Evolutionary conservation across 1,284 basidiomycete genomes (phyloP).

Genomic region (Fomitopsis pinicola): DNA sequence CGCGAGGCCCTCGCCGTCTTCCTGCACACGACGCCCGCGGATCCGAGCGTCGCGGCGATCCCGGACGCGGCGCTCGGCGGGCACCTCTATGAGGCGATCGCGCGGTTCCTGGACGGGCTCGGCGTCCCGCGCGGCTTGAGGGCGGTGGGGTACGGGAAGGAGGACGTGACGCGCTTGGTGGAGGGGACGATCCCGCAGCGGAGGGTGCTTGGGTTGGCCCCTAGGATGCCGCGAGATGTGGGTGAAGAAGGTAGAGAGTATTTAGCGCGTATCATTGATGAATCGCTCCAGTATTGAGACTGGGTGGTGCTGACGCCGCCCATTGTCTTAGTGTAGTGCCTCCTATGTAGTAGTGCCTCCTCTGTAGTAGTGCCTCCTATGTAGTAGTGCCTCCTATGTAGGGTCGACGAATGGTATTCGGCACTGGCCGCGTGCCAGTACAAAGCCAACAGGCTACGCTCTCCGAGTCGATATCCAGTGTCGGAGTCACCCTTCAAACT

Average conservation of each 20-base stretch:
- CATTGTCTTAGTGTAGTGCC: too few species aligned
- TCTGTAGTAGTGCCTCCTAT: too few species aligned
- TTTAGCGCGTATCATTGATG: slow-evolving; percentile 72
- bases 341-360: too few species aligned
- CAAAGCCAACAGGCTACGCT: too few species aligned
- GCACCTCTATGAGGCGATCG: slow-evolving; percentile 86
- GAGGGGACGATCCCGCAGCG: slow-evolving; percentile 87
- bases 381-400: too few species aligned
- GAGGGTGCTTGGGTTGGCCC: slow-evolving; percentile 83
- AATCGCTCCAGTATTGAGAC: slow-evolving; percentile 66
- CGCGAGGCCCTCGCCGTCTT: slow-evolving; percentile 88
- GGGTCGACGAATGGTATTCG: too few species aligned
- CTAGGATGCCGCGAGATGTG: slow-evolving; percentile 73
- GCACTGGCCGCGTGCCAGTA: too few species aligned
- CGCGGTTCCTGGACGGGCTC: slow-evolving; percentile 83
- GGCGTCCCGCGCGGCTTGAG: slow-evolving; percentile 87
- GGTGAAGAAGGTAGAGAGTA: slow-evolving; percentile 78
- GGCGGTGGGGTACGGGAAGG: slow-evolving; percentile 76
- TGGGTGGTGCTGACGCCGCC: too few species aligned
- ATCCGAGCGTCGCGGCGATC: slow-evolving; percentile 69
- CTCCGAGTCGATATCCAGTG: too few species aligned
- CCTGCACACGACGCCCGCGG: slow-evolving; percentile 56
- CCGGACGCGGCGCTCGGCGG: slow-evolving; percentile 81
- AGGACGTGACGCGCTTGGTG: slow-evolving; percentile 68
- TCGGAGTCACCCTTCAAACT: too few species aligned